phyloP scores from a whole-genome alignment of 2,329 filamentous ascomycete genomes.

The Teratosphaeria gauchensis region DNA sequence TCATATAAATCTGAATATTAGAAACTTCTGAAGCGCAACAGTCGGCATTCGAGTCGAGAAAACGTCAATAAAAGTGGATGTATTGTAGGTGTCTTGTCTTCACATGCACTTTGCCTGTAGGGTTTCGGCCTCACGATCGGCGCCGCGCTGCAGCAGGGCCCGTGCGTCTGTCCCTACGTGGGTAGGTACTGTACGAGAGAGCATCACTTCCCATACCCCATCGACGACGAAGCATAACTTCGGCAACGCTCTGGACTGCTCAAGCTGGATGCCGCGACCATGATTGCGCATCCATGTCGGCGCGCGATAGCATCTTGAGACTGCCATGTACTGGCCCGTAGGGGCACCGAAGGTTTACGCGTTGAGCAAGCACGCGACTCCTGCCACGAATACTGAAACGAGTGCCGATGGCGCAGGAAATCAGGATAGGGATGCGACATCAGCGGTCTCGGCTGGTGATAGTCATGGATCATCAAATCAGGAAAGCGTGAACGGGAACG shows the following conservation, averaged over 20 bases:
- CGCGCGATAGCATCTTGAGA: not conserved
- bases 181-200: not conserved
- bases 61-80: not conserved
- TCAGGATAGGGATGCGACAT: not conserved
- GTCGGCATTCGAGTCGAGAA: too few relatives aligned
- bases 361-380: constrained; percentile 52
- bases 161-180: not conserved
- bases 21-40: not conserved
- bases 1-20: not conserved
- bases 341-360: constrained; percentile 76
- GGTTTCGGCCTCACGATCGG: not conserved
- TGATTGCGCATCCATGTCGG: not conserved
- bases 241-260: not conserved
- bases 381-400: not conserved
- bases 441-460: not conserved
- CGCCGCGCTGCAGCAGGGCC: not conserved
- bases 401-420: not conserved
- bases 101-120: not conserved
- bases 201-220: not conserved
- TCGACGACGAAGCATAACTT: not conserved
- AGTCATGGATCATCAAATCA: not conserved
- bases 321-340: constrained; percentile 79
- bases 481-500: not conserved
- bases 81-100: not conserved
- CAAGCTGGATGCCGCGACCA: not conserved